Evolutionary conservation across 2,329 filamentous ascomycete species (phyloP), one percentile per base, ranked within the genome.

Genomic region (Pseudofabraea citricarpa): DNA sequence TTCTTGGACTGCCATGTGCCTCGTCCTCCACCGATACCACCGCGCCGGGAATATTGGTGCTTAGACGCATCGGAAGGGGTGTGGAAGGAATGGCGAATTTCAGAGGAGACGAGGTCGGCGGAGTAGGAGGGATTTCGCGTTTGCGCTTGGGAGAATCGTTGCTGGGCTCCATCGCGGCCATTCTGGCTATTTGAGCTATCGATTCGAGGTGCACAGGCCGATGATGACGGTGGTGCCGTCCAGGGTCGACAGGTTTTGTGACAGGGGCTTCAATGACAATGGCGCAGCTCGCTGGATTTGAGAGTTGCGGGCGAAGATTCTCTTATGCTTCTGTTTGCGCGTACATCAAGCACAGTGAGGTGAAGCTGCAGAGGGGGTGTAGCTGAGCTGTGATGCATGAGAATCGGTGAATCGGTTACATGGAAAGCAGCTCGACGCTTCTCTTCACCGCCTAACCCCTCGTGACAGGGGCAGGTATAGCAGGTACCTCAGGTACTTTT

Each of bases 1-100:
- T 56, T 7, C 58, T 49, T 15, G 58, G 59, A 42, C 55, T 58
- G 2, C 50, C 49, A 16, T 40, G 35, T 6, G 36, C 32, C 16
- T 16, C 23, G 12, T 51, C 47, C 19, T 48, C 46, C 6, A 45
- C 43, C 21, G 40, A 23, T 7, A 46, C 21, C n/a, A 12, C 26
- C 10, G 26, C 36, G 21, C 43, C 45, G 4, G 49, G 41, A 4
- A 51, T 44, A 19, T 36, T 45, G 6, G 50, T 49, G 16, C 45
- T 50, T 5, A 52, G 13, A 18, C 38, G 49, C 41, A 49, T 52
- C 16, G 35, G 19, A 21, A 21, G 23, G 5, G 20, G 19, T 6
- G 16, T 23, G 6, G 26, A 16, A 43, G 21, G 12, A 31, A 18
- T 22, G 36, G 15, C 22, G 22, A 19, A 12, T 15, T 35, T 45